Base-by-base conservation (phyloP, 2,329 filamentous ascomycete genomes). In the Fusarium zealandicum region DNA sequence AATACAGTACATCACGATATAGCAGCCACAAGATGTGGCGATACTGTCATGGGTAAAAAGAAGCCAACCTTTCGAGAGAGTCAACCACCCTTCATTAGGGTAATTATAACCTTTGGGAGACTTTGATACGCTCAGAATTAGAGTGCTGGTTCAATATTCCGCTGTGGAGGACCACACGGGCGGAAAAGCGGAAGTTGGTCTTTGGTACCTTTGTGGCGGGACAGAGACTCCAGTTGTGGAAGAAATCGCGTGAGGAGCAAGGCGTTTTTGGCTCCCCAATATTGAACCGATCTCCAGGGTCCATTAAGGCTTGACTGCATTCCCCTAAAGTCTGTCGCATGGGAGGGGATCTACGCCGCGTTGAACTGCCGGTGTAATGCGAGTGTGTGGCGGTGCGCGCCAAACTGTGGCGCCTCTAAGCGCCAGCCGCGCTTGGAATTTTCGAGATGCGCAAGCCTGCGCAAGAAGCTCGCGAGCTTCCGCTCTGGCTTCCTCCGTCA, bases 381-480 rank as follows among this genome's bases (percentile, higher is more conserved):
- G 13, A 3, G 18, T 16, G 17, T 30, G 55, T 63, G 58, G 63
- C 63, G 50, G 63, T 59, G 53, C 42, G 30, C 42, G 32, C 12
- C 22, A 32, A 5, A 13, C 0, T 2, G 56, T 65, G 58, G 63
- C 61, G 46, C 37, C 25, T 37, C 28, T 46, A 61, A 45, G 51
- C 60, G 52, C 54, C 14, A 63, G 53, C 50, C 64, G 64, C 64
- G 48, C 33, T 36, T 54, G 42, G 50, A 36, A 30, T 44, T 54
- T 58, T 39, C 36, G 38, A 45, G 54, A 54, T 49, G 47, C 54
- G 47, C 45, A 50, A 28, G 60, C 42, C 47, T 35, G 37, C 54
- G 41, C 54, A 49, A 18, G 45, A 27, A 53, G 61, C 60, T 60
- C 52, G 41, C 47, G 40, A 61, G 56, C 47, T 56, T 64, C 61